Evolutionary conservation across 73 alveolate genomes (phyloP).

Genomic region (Tetrahymena malaccensis): DNA sequence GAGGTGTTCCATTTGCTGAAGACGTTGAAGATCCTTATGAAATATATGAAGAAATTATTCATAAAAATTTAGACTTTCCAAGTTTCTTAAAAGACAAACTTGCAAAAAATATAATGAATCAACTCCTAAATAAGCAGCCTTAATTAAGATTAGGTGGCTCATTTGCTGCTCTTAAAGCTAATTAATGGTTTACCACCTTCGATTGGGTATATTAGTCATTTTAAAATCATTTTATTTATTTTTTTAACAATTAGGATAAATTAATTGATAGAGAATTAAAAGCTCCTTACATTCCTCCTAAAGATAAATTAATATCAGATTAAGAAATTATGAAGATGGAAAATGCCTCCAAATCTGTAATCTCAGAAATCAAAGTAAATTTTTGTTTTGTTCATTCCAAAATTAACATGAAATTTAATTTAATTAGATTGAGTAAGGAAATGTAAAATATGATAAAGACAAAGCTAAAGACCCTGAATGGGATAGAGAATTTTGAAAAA

Average conservation of each 20-base stretch:
- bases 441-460: constrained; percentile 13
- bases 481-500: constrained; percentile 40
- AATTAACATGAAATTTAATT: background rate
- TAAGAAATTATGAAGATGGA: background rate
- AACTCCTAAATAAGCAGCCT: constrained; percentile 17
- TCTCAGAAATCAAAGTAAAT: background rate
- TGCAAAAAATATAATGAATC: constrained; percentile 34
- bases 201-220: constrained; percentile 14
- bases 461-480: constrained; percentile 41
- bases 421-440: background rate
- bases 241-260: constrained; percentile 5
- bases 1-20: constrained; percentile 43
- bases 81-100: constrained; percentile 21
- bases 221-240: background rate
- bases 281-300: constrained; percentile 30
- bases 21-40: constrained; percentile 47
- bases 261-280: constrained; percentile 26
- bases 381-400: background rate
- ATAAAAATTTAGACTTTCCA: constrained; percentile 13
- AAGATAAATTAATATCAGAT: constrained; percentile 10
- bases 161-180: constrained; percentile 25
- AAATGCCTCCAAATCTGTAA: background rate
- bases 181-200: constrained; percentile 27
- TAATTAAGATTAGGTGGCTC: constrained; percentile 37
- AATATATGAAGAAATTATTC: constrained; percentile 31